Evolutionary conservation across 805 yeast genomes (phyloP).

Genomic region (Candida berthetii): DNA sequence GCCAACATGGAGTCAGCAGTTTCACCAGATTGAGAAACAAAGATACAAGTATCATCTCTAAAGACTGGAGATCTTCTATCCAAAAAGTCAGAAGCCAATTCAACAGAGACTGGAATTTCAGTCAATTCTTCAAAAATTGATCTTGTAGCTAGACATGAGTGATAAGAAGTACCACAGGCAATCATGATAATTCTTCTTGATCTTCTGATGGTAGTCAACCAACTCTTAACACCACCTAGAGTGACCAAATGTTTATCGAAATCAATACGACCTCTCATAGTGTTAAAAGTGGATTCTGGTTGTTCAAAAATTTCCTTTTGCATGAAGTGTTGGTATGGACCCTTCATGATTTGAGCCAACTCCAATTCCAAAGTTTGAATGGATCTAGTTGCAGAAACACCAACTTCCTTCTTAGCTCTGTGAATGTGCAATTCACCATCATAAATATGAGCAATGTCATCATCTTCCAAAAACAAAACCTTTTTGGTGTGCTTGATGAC

Average conservation of each 20-base stretch:
- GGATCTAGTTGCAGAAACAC: constrained; percentile 89
- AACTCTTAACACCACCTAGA: constrained; percentile 85
- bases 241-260: constrained; percentile 72
- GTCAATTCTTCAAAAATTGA: constrained; percentile 94
- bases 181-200: constrained; percentile 95
- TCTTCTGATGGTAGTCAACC: constrained; percentile 83
- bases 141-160: constrained; percentile 96
- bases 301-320: constrained; percentile 98
- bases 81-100: constrained; percentile 89
- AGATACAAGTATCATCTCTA: constrained; percentile 95
- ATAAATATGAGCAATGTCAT: constrained; percentile 96
- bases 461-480: constrained; percentile 94
- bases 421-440: constrained; percentile 98
- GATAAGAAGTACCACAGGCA: constrained; percentile 99
- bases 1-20: constrained; percentile 97
- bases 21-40: constrained; percentile 98
- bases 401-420: constrained; percentile 84
- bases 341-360: constrained; percentile 97
- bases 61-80: constrained; percentile 96
- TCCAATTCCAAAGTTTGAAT: constrained; percentile 97
- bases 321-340: constrained; percentile 94
- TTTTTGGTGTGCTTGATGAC: constrained; percentile 96
- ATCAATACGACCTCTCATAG: constrained; percentile 99
- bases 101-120: constrained; percentile 90
- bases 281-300: constrained; percentile 96